These are phyloP conservation scores for Chaetomium sp. DNA, from an alignment of 2,329 filamentous ascomycete genomes.

Conservation along the genomic window DNA sequence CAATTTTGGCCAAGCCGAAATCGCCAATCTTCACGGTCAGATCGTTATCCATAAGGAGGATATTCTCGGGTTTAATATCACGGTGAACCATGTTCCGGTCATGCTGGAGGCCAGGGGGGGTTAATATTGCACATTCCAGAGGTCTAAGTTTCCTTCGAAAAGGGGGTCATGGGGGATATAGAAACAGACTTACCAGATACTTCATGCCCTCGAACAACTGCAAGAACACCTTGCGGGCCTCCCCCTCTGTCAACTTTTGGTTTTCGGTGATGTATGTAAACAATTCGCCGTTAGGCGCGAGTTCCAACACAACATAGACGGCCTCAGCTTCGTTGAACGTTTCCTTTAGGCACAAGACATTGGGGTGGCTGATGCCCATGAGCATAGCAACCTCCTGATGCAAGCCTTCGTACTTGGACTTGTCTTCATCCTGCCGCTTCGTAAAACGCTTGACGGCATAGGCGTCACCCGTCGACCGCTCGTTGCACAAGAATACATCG, in stretches of 20 bases:
- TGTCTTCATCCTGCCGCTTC: constrained; percentile 76
- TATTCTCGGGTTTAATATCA: constrained; percentile 97
- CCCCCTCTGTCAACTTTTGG: constrained; percentile 75
- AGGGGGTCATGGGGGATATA: neutral
- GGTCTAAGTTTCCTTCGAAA: too few relatives aligned
- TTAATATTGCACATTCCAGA: neutral
- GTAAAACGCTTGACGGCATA: constrained; percentile 96
- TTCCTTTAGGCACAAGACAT: constrained; percentile 87
- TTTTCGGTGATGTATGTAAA: constrained; percentile 95
- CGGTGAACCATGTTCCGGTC: constrained; percentile 95
- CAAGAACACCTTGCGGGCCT: constrained; percentile 79
- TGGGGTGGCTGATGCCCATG: constrained; percentile 95
- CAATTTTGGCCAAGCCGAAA: constrained; percentile 96
- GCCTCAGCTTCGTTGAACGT: constrained; percentile 89
- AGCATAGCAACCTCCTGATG: constrained; percentile 95
- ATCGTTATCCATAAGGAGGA: constrained; percentile 78
- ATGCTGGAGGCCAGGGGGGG: constrained; percentile 54
- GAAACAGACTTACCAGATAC: constrained; percentile 64
- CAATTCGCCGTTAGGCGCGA: constrained; percentile 86
- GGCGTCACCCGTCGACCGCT: constrained; percentile 72
- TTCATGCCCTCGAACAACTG: constrained; percentile 93
- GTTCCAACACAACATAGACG: constrained; percentile 84
- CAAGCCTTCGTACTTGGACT: constrained; percentile 74
- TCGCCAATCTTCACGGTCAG: constrained; percentile 88
- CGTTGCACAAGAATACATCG: constrained; percentile 47